Base-by-base conservation (phyloP, 352 stramenopile genomes). In the Phytopythium ostracodes region DNA sequence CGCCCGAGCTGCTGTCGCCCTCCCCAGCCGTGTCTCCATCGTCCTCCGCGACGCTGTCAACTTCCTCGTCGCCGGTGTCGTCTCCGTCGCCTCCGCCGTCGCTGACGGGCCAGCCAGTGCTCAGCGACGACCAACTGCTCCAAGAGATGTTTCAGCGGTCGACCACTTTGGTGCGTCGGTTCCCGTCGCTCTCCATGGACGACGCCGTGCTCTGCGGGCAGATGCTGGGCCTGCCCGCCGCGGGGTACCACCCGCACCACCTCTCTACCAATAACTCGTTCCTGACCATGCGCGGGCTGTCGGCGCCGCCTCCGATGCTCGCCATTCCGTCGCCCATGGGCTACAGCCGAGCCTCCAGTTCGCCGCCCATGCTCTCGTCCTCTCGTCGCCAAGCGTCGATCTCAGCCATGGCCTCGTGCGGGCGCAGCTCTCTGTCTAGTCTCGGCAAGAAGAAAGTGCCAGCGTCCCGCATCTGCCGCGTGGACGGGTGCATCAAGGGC, bases 381-480 rank as follows among this genome's bases (percentile, higher is more conserved):
- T 56, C 68, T 2, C 20, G 31, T 1, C 52, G 35, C 9, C 53
- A 44, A 11, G 33, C n/a, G 1, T 24, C 47, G 15, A 25, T 59
- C 22, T 11, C 35, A 0, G 5, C 35, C 1, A 8, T n/a, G 20
- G 31, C 52, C 17, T 29, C 52, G 35, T 7, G 68, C 67, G n/a
- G 49, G 56, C 0, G 64, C 62, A 12, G 50, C 33, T 56, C 67
- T 64, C 42, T 68, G 64, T 29, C 35, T 11, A 11, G 71, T 43
- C 68, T 65, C 35, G 64, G 60, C 5, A 66, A 58, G 65, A 89
- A 87, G 68, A 83, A 79, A 50, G 84, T 75, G 35, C 71, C 77
- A n/a, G 75, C 78, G 17, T 81, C 83, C 7, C 83, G 86, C 29
- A 88, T 92, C 56, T 95, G 86, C 70, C 86, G 84, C 47, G 79